Conservation (phyloP, 768 basidiomycete species). For the Sarcodon aspratus region DNA sequence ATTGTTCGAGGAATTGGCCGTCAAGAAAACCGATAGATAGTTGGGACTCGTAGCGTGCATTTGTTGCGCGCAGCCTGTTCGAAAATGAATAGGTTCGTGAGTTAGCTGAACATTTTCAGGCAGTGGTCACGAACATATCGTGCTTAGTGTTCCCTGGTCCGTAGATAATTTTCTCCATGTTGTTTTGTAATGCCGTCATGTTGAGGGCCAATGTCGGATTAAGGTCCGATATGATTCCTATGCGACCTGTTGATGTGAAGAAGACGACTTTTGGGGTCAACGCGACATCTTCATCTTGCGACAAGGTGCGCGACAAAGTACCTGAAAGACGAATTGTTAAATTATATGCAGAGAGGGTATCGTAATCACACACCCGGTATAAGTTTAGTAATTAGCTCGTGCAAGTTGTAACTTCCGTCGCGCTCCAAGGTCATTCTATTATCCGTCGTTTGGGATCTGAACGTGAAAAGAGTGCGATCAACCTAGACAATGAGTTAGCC, state of each 20-base stretch:
- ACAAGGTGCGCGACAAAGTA: too few relatives aligned
- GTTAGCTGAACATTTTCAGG: too few relatives aligned
- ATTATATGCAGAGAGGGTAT: not conserved
- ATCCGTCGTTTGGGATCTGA: slow-evolving; percentile 31
- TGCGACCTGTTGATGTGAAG: slow-evolving; percentile 69
- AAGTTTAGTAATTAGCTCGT: slow-evolving; percentile 72
- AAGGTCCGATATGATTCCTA: slow-evolving; percentile 62
- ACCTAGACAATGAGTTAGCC: slow-evolving; percentile 27
- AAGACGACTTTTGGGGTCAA: slow-evolving; percentile 56
- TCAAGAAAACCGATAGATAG: slow-evolving; percentile 72
- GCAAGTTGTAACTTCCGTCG: slow-evolving; percentile 62
- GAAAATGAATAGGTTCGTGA: too few relatives aligned
- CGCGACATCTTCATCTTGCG: slow-evolving; percentile 16
- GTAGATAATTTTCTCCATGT: slow-evolving; percentile 44
- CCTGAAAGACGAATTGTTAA: not conserved
- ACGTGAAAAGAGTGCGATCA: slow-evolving; percentile 57
- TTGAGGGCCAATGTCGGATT: slow-evolving; percentile 39
- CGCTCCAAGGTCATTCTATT: slow-evolving; percentile 38
- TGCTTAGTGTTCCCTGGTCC: slow-evolving; percentile 35
- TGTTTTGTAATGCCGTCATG: slow-evolving; percentile 65
- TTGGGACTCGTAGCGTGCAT: too few relatives aligned
- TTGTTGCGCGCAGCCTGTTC: too few relatives aligned
- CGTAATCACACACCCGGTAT: slow-evolving; percentile 36
- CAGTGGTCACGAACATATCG: too few relatives aligned
- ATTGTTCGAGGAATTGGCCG: slow-evolving; percentile 73